phyloP scores from a whole-genome alignment of 139 green algal species.

The Bryopsis sp. region DNA sequence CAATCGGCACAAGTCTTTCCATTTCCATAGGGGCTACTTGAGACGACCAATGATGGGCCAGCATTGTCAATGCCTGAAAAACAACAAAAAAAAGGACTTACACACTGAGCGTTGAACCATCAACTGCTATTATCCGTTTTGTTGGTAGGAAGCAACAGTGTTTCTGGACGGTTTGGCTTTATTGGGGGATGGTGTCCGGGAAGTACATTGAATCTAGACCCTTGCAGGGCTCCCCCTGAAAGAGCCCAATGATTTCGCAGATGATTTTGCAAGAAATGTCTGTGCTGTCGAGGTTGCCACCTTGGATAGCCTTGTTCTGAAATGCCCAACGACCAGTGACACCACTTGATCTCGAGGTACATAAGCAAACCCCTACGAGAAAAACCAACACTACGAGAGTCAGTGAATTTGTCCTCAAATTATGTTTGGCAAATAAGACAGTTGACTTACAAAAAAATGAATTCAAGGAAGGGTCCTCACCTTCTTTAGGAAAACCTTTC shows the following conservation, averaged over 20 bases:
- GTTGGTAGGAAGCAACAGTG: not conserved
- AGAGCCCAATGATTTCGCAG: not conserved
- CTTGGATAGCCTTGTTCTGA: constrained; percentile 45
- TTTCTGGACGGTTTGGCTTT: not conserved
- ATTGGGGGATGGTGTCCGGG: not conserved
- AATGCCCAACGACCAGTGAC: constrained; percentile 62
- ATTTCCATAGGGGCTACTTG: not conserved
- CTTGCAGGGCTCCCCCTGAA: not conserved
- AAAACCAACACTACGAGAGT: not conserved
- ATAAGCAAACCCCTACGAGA: constrained; percentile 54
- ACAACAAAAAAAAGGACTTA: not conserved
- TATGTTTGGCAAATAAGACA: not conserved
- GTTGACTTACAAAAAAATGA: not conserved
- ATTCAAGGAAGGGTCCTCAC: not conserved
- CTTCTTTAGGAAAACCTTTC: not conserved
- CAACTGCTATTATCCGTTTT: not conserved
- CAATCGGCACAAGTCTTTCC: not conserved
- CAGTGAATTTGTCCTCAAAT: not conserved
- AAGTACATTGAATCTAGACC: not conserved
- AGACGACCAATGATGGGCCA: not conserved
- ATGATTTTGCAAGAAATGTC: constrained; percentile 2
- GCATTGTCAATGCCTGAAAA: not conserved
- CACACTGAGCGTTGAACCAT: not conserved
- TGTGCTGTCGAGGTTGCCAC: no score
- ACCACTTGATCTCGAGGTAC: constrained; percentile 62